Evolutionary conservation across 2,329 filamentous ascomycete genomes (phyloP).

Genomic region (Periconia digitata): DNA sequence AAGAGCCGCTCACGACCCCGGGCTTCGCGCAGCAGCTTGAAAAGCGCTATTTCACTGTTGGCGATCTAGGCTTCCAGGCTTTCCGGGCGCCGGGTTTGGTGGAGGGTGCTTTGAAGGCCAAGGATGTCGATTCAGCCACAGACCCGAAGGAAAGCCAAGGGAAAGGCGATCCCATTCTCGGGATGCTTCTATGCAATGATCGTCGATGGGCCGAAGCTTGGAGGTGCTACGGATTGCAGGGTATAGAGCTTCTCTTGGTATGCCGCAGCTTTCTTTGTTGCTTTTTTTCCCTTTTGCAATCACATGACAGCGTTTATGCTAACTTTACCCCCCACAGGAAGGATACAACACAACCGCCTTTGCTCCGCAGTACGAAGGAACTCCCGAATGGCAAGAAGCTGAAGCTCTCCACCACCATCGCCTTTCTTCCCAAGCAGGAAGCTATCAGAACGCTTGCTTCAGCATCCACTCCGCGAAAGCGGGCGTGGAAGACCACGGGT

Average conservation of each 20-base stretch:
- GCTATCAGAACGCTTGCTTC: not conserved
- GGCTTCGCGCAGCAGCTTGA: not conserved
- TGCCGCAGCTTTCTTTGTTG: not conserved
- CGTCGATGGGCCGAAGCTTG: not conserved
- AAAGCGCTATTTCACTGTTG: not conserved
- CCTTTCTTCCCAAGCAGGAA: not conserved
- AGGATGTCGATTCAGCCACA: not conserved
- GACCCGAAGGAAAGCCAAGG: not conserved
- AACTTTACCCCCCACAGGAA: not conserved
- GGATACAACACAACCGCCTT: not conserved
- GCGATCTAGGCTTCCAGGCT: not conserved
- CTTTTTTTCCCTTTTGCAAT: too few species aligned
- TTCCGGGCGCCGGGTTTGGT: not conserved
- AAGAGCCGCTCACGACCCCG: not conserved
- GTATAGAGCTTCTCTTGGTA: not conserved
- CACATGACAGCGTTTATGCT: too few species aligned
- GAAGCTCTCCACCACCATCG: not conserved
- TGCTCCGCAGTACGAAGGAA: not conserved
- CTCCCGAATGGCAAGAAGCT: not conserved
- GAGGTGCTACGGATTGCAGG: not conserved
- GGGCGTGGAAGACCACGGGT: not conserved
- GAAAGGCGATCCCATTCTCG: not conserved
- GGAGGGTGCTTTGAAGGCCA: not conserved
- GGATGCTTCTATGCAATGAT: not conserved
- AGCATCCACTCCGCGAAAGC: not conserved